Percentiles rank a stretch among this genome's conserved stretches.
Conservation (phyloP, 75 land plant genomes). For the Sequoiadendron giganteum region DNA sequence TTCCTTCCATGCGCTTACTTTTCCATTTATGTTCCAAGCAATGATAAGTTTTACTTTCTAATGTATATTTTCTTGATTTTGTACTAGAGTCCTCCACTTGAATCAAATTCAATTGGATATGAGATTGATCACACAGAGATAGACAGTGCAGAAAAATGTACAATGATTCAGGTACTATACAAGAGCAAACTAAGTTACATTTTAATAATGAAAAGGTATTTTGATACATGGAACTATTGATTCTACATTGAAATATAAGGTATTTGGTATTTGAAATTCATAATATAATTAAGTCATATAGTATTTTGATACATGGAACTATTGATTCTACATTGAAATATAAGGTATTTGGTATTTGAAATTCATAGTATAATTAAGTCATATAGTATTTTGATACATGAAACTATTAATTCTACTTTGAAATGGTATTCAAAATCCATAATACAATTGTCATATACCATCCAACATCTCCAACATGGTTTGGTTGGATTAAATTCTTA, state of each 20-base stretch:
- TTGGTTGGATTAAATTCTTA: not conserved
- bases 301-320: too few species aligned
- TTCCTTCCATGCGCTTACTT: constrained; percentile 7
- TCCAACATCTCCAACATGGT: not conserved
- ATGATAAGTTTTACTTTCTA: not conserved
- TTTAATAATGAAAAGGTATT: not conserved
- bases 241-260: too few species aligned
- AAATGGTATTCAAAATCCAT: not conserved
- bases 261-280: too few species aligned
- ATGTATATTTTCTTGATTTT: not conserved
- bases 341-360: not conserved
- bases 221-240: not conserved
- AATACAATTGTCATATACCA: not conserved
- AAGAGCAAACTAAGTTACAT: not conserved
- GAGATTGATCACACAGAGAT: constrained; percentile 47
- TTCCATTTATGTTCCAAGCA: not conserved
- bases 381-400: too few species aligned
- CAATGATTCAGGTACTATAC: constrained; percentile 28
- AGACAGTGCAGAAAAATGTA: constrained; percentile 14
- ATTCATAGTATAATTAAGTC: not conserved
- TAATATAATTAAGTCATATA: too few species aligned
- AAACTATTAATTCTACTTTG: not conserved
- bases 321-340: not conserved
- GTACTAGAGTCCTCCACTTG: constrained; percentile 3
- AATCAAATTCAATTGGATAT: constrained; percentile 19